Evolutionary conservation across 805 yeast species (phyloP), one percentile per base, ranked within the genome.

Genomic region (Deakozyma indianensis): DNA sequence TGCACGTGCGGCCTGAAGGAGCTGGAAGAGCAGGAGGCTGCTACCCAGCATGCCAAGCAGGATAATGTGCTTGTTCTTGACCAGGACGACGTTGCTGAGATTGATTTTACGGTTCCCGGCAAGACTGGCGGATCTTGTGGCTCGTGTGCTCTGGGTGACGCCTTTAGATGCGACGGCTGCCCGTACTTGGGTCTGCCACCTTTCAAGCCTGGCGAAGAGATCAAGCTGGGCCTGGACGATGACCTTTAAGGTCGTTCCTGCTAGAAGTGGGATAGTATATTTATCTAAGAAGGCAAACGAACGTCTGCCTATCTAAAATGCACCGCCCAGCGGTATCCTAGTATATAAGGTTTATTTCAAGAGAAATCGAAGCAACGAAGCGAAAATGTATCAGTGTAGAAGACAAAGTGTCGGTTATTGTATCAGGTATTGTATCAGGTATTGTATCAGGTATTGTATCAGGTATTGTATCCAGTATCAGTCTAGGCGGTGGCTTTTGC

Each of bases 141-240:
- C 22, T 84, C 95, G 9, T 92, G 99, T 66, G 80, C 97, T 0
- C 71, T 92, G 43, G 99, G 99, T 41, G 99, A 92, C 63, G 98
- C 98, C 0, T 92, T 92, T 67, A 72, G 99, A 58, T 92, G 99
- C 63, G 95, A 88, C 54, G 96, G 97, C 2, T 92, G 99, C 66
- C 99, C 99, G 35, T 92, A 80, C 64, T 68, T 92, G 53, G 99
- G 99, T 0, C 69, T 92, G 41, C 99, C 99, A 15, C 96, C 99
- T 2, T 92, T 92, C 73, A 87, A 87, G 65, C 98, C 97, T 1
- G 99, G 99, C 44, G 94, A 92, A 66, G 79, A 79, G 9, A 78
- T 92, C 45, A 78, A 81, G 25, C 66, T 90, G 51, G 86, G 75
- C 56, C 74, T 55, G 29, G 59, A 57, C 35, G 59, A 55, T 47